A percentile compares a stretch with the other conserved stretches of the same genome.
Evolutionary conservation across 1,139 yeast species (phyloP).

Genomic region (Scheffersomyces illinoinensis): DNA sequence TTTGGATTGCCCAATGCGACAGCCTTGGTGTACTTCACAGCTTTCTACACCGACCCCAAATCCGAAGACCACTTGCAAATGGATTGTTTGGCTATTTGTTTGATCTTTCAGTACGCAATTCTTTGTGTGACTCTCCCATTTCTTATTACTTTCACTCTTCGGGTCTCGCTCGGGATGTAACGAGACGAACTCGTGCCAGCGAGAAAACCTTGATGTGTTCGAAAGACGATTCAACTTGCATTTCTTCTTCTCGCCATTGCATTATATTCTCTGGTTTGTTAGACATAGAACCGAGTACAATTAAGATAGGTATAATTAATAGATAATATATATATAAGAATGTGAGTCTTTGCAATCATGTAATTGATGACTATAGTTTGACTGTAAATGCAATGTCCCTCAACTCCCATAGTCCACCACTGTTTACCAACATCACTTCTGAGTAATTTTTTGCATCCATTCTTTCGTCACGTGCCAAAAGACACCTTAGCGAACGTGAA

Average conservation of each 20-base stretch:
- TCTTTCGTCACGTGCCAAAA: neutral
- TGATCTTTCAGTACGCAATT: constrained; percentile 66
- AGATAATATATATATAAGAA: neutral
- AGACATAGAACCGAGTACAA: neutral
- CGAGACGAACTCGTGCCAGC: neutral
- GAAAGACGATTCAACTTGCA: neutral
- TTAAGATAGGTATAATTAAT: neutral
- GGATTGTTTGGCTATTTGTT: constrained; percentile 77
- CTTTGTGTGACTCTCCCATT: constrained; percentile 66
- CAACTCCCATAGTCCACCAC: no score
- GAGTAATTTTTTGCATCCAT: no score
- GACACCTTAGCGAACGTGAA: neutral
- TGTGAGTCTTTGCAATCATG: neutral
- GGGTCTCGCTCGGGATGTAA: constrained; percentile 37
- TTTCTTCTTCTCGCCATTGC: neutral
- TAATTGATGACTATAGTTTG: no score
- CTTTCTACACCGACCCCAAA: constrained; percentile 71
- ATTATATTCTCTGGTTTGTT: neutral
- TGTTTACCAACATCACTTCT: no score
- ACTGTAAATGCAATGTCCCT: no score
- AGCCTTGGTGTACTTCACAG: constrained; percentile 77
- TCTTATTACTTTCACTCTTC: constrained; percentile 57
- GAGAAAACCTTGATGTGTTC: neutral
- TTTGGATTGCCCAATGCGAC: constrained; percentile 89
- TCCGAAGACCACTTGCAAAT: constrained; percentile 67